Evolutionary conservation across 805 yeast species (phyloP), one percentile per base, ranked within the genome.

Genomic region (Ogataea paraovalis): DNA sequence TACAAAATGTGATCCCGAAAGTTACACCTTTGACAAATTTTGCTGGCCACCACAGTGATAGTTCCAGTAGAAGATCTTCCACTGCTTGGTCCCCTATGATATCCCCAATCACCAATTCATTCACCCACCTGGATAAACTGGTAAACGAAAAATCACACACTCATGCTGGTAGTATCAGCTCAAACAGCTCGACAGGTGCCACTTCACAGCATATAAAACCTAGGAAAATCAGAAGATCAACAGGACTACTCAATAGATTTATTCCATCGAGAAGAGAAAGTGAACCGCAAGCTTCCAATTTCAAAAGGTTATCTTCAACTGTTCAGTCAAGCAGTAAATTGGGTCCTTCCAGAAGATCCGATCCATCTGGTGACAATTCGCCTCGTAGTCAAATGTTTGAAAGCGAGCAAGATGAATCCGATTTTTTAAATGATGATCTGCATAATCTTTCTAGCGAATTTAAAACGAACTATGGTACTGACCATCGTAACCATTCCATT

Each of bases 241-340:
- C 62, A 20, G 45, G 53, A 8, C 37, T 62, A 8, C 44, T 63
- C 19, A 56, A 51, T 39, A 58, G 55, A 40, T 32, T 65, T 10
- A 50, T 63, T 3, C 61, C 66, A 2, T 51, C 60, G 9, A 53
- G 66, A 49, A 52, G 65, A 40, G 67, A 60, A 20, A 57, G 61
- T 38, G 64, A 55, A 33, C 53, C 58, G 6, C 25, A 44, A 12
- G 40, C 48, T 19, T 44, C 39, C 9, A 14, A 20, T 27, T 19
- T 28, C 9, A 47, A 39, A 28, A 30, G 43, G 23, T 22, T 21
- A 12, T 19, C 43, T 3, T 20, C 20, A 4, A 18, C 38, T 34
- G 20, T n/a, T 13, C 19, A 9, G 12, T 12, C 38, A 34, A 34
- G 16, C 14, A 30, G 52, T n/a, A 25, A 45, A 7, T 34, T 43